Evolutionary conservation across 164 flowering plant species (phyloP), one percentile per base, ranked within the genome.

Genomic region (Kingdonia uniflora): DNA sequence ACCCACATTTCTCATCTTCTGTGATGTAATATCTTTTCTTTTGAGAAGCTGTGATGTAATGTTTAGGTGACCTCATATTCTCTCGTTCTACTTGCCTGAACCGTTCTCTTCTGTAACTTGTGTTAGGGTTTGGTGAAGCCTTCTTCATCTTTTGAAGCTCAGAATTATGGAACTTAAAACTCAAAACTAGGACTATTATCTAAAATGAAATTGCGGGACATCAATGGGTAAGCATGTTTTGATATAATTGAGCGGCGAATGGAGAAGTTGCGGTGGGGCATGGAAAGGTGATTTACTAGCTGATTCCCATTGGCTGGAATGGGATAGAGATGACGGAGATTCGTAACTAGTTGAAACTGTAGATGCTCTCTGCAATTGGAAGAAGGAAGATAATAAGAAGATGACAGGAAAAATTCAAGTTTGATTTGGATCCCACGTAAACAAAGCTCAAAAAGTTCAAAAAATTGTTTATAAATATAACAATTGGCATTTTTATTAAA

Each of bases 221-320:
- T 60, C 48, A 71, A 47, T 2, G 80, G 74, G 55, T 73, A 76
- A 59, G 72, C 80, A 47, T 76, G 75, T 68, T 73, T 76, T 35
- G 71, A 65, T 51, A 63, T 65, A 53, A 70, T 63, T 42, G 73
- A 68, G 26, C 73, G 77, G 38, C 68, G 66, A 54, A 63, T 51
- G 4, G 76, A 61, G 49, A 62, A 61, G 43, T 63, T 41, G 1
- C 1, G 65, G 20, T 13, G 59, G 6, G 67, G 49, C 20, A 56
- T 48, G 38, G 69, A 58, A 35, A 50, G 42, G 70, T 14, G 29
- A 74, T 52, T 62, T 68, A 63, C 65, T 64, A 38, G 65, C 48
- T 11, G 71, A 56, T 56, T 66, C 77, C 71, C 61, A 66, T 2
- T 45, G 65, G 53, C 61, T 55, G 23, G 71, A 68, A 51, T 76